Evolutionary conservation across 257 asterid genomes (phyloP), one percentile per base, ranked within the genome.

Genomic region (Agastache rugosa): DNA sequence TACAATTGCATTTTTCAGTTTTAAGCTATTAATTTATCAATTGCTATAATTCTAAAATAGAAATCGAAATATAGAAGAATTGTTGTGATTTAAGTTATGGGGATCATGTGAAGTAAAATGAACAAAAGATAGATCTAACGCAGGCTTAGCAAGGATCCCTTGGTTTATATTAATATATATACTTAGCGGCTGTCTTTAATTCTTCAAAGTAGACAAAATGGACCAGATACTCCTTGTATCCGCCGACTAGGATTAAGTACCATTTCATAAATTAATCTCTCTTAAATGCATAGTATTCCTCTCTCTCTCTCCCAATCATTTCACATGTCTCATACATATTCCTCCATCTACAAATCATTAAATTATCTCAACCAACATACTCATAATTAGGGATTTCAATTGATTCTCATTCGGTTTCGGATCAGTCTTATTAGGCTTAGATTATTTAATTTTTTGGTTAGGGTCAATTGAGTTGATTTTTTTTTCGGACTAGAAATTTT

Each of bases 221-320:
- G 83, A 64, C 71, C 70, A 69, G 61, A 77, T 72, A 75, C 72
- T 67, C 67, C 75, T 45, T 4, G 34, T 25, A 25, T n/a, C n/a
- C n/a, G n/a, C n/a, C n/a, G n/a, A n/a, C n/a, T n/a, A n/a, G n/a
- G n/a, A n/a, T n/a, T n/a, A n/a, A n/a, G n/a, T n/a, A n/a, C 29
- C 2, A 25, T 25, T 25, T 25, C 29, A 25, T 31, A 31, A 31
- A 31, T 3, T 3, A 31, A 31, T 31, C 37, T 5, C 37, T 31
- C 55, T n/a, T 16, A 1, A 48, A 48, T 15, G 22, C 20, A 15
- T 16, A 15, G 15, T 11, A 47, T 47, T 15, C 4, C 9, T 48
- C 54, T 15, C 54, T 48, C 82, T 78, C 74, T 45, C 68, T 78
- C 73, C 51, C 77, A 79, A 81, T 83, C 83, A 82, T 84, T 84